Evolutionary conservation across 2,329 filamentous ascomycete species (phyloP).

Genomic region (Trichoderma oligosporum): DNA sequence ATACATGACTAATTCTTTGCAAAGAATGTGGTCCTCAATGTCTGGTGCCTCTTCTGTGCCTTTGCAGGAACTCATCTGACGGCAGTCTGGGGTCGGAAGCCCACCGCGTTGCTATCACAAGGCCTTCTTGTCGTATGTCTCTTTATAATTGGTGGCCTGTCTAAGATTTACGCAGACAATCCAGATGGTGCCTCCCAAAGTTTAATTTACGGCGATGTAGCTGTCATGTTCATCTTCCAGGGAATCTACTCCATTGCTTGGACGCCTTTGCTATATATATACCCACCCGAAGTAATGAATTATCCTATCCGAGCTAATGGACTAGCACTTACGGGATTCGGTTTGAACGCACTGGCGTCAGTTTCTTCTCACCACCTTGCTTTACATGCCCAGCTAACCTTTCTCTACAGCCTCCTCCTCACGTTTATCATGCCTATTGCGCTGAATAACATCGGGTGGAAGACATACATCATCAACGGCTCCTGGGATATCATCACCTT

Average conservation of each 20-base stretch:
- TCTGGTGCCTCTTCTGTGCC: slow-evolving; percentile 43
- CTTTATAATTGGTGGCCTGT: slow-evolving; percentile 49
- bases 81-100: slow-evolving; percentile 26
- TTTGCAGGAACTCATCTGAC: slow-evolving; percentile 38
- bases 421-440: slow-evolving; percentile 36
- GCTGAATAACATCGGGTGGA: slow-evolving; percentile 22
- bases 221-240: slow-evolving; percentile 46
- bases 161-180: slow-evolving; percentile 33
- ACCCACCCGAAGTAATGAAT: slow-evolving; percentile 39
- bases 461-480: slow-evolving; percentile 26
- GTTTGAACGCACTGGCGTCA: slow-evolving; percentile 19
- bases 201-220: slow-evolving; percentile 43
- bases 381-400: slow-evolving; percentile 37
- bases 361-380: slow-evolving; percentile 18
- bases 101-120: slow-evolving; percentile 42
- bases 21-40: slow-evolving; percentile 49
- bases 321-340: slow-evolving; percentile 32
- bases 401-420: slow-evolving; percentile 35
- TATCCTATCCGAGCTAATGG: slow-evolving; percentile 38
- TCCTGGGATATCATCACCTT: slow-evolving; percentile 27
- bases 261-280: slow-evolving; percentile 45
- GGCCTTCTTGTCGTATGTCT: slow-evolving; percentile 40
- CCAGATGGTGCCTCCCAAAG: slow-evolving; percentile 16
- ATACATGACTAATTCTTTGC: slow-evolving; percentile 16
- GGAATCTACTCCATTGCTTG: slow-evolving; percentile 45